A percentile compares a stretch with the other conserved stretches of the same genome.
Evolutionary conservation across 2,329 filamentous ascomycete species (phyloP).

Genomic region (Mycocentrospora acerina): DNA sequence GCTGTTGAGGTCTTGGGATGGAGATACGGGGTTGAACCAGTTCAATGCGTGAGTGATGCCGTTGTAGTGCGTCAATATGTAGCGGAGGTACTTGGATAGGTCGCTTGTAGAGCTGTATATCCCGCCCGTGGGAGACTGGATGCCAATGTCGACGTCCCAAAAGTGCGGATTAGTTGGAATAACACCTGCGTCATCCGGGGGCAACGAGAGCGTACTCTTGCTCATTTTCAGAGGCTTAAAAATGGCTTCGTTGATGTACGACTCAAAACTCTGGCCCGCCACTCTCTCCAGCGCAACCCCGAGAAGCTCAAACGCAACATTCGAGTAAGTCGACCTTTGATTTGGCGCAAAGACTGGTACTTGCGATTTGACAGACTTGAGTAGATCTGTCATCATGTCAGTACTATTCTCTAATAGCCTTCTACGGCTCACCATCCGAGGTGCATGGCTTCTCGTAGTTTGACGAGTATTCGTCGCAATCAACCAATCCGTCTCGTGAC

Average conservation of each 20-base stretch:
- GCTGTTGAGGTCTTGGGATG: slow-evolving; percentile 35
- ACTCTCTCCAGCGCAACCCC: slow-evolving; percentile 45
- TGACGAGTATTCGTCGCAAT: slow-evolving; percentile 39
- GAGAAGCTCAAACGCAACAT: slow-evolving; percentile 45
- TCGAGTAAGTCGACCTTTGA: slow-evolving; percentile 47
- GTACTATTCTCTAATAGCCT: neutral
- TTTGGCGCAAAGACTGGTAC: slow-evolving; percentile 46
- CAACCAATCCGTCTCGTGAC: slow-evolving; percentile 29
- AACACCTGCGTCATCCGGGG: slow-evolving; percentile 41
- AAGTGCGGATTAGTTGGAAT: slow-evolving; percentile 40
- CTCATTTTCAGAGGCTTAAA: slow-evolving; percentile 41
- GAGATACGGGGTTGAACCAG: slow-evolving; percentile 47
- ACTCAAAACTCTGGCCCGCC: slow-evolving; percentile 37
- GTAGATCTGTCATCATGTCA: slow-evolving; percentile 30
- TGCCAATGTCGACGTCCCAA: slow-evolving; percentile 46
- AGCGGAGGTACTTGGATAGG: slow-evolving; percentile 47
- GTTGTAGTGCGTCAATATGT: slow-evolving; percentile 47
- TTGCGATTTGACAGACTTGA: slow-evolving; percentile 30
- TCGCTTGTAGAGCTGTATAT: slow-evolving; percentile 47
- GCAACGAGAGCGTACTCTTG: slow-evolving; percentile 27
- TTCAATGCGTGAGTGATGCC: slow-evolving; percentile 45
- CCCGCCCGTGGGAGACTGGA: slow-evolving; percentile 48
- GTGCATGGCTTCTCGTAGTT: slow-evolving; percentile 34
- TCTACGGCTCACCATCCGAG: slow-evolving; percentile 14
- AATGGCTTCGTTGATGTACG: slow-evolving; percentile 44